These are phyloP conservation scores for Rhizopus arrhizus DNA, from an alignment of 371 early-diverging fungal genomes.

Conservation along the genomic window DNA sequence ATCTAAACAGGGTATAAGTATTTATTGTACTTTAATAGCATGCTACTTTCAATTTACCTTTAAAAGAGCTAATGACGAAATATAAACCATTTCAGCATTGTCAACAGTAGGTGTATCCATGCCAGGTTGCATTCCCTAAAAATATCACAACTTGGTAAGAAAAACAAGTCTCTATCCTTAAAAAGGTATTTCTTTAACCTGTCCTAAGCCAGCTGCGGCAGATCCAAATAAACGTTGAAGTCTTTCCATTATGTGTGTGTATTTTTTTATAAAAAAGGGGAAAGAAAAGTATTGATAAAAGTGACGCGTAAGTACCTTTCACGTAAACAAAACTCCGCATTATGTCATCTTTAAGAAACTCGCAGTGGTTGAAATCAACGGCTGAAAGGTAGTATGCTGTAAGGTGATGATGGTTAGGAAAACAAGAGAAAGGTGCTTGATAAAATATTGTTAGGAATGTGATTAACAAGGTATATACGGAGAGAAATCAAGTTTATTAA, in stretches of 20 bases:
- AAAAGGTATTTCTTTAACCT: slow-evolving; percentile 17
- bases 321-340: slow-evolving; percentile 1
- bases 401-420: too few species aligned
- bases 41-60: slow-evolving; percentile 64
- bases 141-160: too few species aligned
- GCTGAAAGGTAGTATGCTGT: too few species aligned
- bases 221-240: slow-evolving; percentile 73
- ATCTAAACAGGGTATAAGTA: slow-evolving; percentile 53
- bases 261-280: too few species aligned
- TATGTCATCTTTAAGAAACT: neutral
- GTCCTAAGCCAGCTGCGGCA: slow-evolving; percentile 57
- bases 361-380: too few species aligned
- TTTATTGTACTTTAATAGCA: too few species aligned
- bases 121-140: slow-evolving; percentile 68
- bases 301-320: neutral
- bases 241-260: slow-evolving; percentile 57
- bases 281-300: slow-evolving; percentile 1
- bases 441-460: too few species aligned
- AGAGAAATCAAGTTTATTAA: too few species aligned
- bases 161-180: too few species aligned
- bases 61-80: slow-evolving; percentile 98
- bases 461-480: too few species aligned
- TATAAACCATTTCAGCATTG: slow-evolving; percentile 99
- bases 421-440: too few species aligned
- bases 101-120: slow-evolving; percentile 91